Conservation (phyloP, 345 rosid species). For the Noccaea caerulescens region DNA sequence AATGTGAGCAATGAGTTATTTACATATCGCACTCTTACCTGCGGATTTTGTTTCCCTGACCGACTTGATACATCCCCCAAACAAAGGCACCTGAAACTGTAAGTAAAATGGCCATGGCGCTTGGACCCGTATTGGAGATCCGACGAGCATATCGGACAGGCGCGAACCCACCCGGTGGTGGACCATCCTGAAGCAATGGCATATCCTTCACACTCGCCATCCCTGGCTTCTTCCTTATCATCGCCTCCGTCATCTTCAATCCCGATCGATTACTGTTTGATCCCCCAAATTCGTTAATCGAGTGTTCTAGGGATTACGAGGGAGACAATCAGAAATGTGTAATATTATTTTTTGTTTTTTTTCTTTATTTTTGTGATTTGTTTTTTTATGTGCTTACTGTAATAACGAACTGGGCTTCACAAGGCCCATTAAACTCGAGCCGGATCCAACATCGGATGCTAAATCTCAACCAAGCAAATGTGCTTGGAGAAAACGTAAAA, state of each 20-base stretch:
- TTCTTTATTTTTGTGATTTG: too few species aligned
- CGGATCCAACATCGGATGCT: conserved; percentile 28
- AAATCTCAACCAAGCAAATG: conserved; percentile 14
- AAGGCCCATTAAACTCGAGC: conserved; percentile 23
- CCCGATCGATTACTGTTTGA: conserved; percentile 9
- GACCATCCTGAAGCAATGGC: conserved; percentile 96
- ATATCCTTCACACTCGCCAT: conserved; percentile 98
- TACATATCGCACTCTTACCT: conserved; percentile 48
- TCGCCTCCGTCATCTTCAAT: conserved; percentile 83
- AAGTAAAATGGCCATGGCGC: conserved; percentile 89
- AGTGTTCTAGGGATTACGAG: conserved; percentile 30
- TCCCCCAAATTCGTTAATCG: conserved; percentile 13
- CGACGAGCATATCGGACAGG: conserved; percentile 95
- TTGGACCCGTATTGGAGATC: conserved; percentile 92
- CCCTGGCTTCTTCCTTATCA: conserved; percentile 97
- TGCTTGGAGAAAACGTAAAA: conserved; percentile 36
- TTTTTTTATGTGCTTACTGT: not conserved
- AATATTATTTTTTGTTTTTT: not conserved
- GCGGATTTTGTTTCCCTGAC: conserved; percentile 95
- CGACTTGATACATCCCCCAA: conserved; percentile 97
- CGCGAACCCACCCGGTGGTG: conserved; percentile 96
- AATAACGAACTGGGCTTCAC: conserved; percentile 30
- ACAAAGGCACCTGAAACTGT: conserved; percentile 83
- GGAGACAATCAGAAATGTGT: conserved; percentile 21
- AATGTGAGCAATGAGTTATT: conserved; percentile 1